Evolutionary conservation across 2,329 filamentous ascomycete species (phyloP), one percentile per base, ranked within the genome.

Genomic region (Trichophyton verrucosum): DNA sequence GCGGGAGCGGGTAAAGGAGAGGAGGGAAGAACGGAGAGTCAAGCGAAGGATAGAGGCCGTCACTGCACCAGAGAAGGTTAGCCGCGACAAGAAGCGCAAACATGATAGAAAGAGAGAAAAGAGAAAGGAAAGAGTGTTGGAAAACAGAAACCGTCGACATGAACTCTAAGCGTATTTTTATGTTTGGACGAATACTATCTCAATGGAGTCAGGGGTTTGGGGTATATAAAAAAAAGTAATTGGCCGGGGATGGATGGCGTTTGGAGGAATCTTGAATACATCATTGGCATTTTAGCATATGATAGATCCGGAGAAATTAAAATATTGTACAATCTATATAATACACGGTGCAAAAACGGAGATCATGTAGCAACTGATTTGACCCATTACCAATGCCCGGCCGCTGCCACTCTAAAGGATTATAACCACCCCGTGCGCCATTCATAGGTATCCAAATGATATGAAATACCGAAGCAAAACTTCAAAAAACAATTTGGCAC

Each of bases 1-100:
- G 5, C 84, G 89, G 63, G 85, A 87, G 59, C 82, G 80, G 15
- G 85, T 94, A n/a, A 83, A 82, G 69, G 80, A 81, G 65, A 84
- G 86, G 68, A 80, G 94, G 66, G 84, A 89, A 70, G 83, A 85
- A 68, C 79, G 95, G 65, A 84, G 87, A 60, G 83, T 81, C 65
- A 99, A 99, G 82, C 83, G 94, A 68, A 89, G 89, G 75, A 89
- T 97, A 65, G 91, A 95, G 71, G 89, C 89, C 9, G 85, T 99
- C 24, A 82, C 82, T 57, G 83, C 87, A 69, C 94, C 94, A 1
- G 92, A 94, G 75, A 86, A 81, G 70, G 85, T 85, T 67, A 89
- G 86, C 30, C 79, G 81, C 69, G 85, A 87, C 67, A 96, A 96
- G 84, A 85, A 82, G 71, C 88, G 86, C 78, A 91, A 87, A 78